These are phyloP conservation scores for Quercus tomentella DNA, from an alignment of 331 rosid species.

Conservation along the genomic window DNA sequence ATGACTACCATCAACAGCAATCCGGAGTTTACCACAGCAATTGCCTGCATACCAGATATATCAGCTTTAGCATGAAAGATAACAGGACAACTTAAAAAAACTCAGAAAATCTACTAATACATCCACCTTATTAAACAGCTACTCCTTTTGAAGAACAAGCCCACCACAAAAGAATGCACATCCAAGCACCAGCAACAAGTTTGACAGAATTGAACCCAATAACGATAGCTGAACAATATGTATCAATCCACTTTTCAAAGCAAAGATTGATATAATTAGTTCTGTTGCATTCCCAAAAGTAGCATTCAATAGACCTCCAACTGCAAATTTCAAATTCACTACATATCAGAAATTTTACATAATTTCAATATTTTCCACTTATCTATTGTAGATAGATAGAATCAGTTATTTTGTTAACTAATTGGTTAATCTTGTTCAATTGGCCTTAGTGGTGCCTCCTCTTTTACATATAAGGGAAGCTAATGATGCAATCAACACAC, in stretches of 20 bases:
- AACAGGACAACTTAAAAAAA: background rate
- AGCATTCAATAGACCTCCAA: conserved; percentile 65
- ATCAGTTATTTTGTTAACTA: too few relatives aligned
- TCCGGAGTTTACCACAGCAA: conserved; percentile 62
- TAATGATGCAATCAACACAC: too few relatives aligned
- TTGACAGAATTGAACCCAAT: conserved; percentile 77
- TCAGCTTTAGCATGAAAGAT: conserved; percentile 16
- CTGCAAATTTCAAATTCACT: too few relatives aligned
- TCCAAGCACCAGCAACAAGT: conserved; percentile 87
- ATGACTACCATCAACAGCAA: conserved; percentile 79
- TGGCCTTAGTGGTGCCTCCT: too few relatives aligned
- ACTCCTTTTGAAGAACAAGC: conserved; percentile 58
- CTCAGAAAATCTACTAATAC: background rate
- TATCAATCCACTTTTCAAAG: conserved; percentile 63
- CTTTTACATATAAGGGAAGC: too few relatives aligned
- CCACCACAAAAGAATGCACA: conserved; percentile 85
- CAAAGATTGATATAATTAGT: conserved; percentile 74
- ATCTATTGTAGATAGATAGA: too few relatives aligned
- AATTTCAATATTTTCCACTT: too few relatives aligned
- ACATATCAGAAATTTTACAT: too few relatives aligned
- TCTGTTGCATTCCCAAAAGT: conserved; percentile 89
- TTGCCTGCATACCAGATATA: conserved; percentile 40
- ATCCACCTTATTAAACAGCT: conserved; percentile 71
- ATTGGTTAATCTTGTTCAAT: too few relatives aligned
- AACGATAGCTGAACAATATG: conserved; percentile 80